Conservation (phyloP, 139 green algal species). For the Micromonas pusilla region DNA sequence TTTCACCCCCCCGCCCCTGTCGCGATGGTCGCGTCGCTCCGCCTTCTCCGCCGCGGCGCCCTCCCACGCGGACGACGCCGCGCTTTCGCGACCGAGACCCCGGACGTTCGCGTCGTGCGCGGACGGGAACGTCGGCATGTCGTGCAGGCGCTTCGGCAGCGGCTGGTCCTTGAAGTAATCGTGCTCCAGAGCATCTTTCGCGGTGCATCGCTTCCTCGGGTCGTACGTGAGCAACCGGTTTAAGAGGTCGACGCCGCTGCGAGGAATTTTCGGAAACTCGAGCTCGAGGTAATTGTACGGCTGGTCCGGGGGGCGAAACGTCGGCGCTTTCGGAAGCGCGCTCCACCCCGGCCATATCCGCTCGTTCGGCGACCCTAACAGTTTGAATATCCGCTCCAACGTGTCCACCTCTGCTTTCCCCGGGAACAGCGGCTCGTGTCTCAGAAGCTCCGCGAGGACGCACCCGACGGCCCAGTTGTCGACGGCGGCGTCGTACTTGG, state of each 20-base stretch:
- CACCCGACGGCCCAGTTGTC: constrained; percentile 67
- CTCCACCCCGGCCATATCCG: constrained; percentile 56
- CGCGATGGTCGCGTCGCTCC: no score
- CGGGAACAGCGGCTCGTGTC: constrained; percentile 55
- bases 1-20: no score
- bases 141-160: constrained; percentile 40
- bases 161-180: constrained; percentile 50
- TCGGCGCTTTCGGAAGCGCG: neutral
- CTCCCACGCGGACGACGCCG: no score
- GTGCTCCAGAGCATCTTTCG: constrained; percentile 40
- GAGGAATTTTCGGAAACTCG: constrained; percentile 44
- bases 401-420: constrained; percentile 42
- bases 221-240: constrained; percentile 51
- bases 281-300: constrained; percentile 61
- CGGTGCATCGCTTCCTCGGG: constrained; percentile 32
- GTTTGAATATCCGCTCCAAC: constrained; percentile 45
- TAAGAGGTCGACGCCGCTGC: constrained; percentile 50
- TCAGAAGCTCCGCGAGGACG: constrained; percentile 65
- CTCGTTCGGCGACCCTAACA: constrained; percentile 54
- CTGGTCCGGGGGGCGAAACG: constrained; percentile 48
- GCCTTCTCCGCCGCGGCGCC: no score
- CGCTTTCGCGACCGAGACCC: no score
- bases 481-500: constrained; percentile 45
- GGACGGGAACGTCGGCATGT: constrained; percentile 64
- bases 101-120: constrained; percentile 23